Evolutionary conservation across 2,329 filamentous ascomycete genomes (phyloP).

Genomic region (Didymella sp.): DNA sequence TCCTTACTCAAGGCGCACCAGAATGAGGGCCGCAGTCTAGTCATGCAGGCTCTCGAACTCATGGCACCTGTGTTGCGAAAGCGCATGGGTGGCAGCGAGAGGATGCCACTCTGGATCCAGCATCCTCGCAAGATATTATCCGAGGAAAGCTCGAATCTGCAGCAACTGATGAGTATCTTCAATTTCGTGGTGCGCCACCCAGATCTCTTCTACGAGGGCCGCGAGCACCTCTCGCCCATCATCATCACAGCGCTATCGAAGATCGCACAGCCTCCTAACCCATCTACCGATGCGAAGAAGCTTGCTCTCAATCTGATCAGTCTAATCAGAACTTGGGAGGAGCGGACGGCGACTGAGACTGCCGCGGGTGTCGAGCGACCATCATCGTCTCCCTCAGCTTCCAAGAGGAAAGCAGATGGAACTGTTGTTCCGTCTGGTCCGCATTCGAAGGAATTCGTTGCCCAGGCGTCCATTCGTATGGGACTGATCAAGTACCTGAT

Average conservation of each 20-base stretch:
- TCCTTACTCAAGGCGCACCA: conserved; percentile 91
- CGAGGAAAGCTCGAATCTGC: conserved; percentile 92
- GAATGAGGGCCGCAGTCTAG: conserved; percentile 88
- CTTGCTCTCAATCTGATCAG: conserved; percentile 89
- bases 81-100: conserved; percentile 75
- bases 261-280: conserved; percentile 80
- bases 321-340: conserved; percentile 92
- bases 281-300: conserved; percentile 90
- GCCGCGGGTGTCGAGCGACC: conserved; percentile 46
- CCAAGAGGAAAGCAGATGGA: conserved; percentile 80
- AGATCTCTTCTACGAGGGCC: conserved; percentile 90
- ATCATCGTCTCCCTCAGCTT: conserved; percentile 72
- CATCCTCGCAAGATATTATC: conserved; percentile 88
- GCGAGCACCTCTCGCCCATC: conserved; percentile 87
- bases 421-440: conserved; percentile 63
- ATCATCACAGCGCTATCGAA: conserved; percentile 91
- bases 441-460: conserved; percentile 53
- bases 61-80: conserved; percentile 94
- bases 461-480: conserved; percentile 65
- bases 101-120: conserved; percentile 83
- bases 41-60: conserved; percentile 92
- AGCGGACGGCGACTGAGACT: conserved; percentile 73
- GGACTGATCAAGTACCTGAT: conserved; percentile 95
- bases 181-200: conserved; percentile 94
- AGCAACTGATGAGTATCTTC: conserved; percentile 97